phyloP scores from a whole-genome alignment of 768 basidiomycete genomes.

The Holtermannia corniformis region DNA sequence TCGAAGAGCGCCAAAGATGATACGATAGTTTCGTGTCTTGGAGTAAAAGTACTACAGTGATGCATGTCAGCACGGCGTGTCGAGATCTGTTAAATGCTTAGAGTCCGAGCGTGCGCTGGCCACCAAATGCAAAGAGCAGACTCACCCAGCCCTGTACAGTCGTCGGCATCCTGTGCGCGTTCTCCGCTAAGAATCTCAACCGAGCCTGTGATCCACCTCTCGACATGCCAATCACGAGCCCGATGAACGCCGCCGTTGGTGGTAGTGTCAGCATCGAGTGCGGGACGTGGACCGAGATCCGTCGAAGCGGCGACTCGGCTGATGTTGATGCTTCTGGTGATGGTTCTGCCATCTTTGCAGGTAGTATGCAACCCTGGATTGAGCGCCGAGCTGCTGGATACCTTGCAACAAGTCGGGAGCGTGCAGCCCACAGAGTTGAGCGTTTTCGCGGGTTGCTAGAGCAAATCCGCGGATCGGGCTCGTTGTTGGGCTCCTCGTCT shows the following conservation, averaged over 20 bases:
- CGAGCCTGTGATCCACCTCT: constrained; percentile 34
- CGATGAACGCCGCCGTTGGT: constrained; percentile 28
- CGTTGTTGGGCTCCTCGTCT: too few relatives aligned
- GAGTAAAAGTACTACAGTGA: constrained; percentile 38
- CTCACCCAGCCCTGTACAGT: constrained; percentile 40
- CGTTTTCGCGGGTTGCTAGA: too few relatives aligned
- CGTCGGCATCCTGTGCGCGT: constrained; percentile 37
- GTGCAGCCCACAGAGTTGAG: too few relatives aligned
- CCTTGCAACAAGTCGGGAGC: too few relatives aligned
- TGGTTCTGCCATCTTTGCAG: too few relatives aligned
- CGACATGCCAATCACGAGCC: constrained; percentile 32
- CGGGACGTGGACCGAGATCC: constrained; percentile 23
- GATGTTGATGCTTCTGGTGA: too few relatives aligned
- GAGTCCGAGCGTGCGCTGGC: too few relatives aligned
- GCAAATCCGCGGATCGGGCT: too few relatives aligned
- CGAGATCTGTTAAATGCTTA: too few relatives aligned
- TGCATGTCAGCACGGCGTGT: too few relatives aligned
- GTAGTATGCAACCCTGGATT: too few relatives aligned
- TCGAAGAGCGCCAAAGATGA: constrained; percentile 25
- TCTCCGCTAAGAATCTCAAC: constrained; percentile 39
- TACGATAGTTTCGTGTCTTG: constrained; percentile 38
- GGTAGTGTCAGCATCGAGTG: constrained; percentile 29
- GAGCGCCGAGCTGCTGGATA: too few relatives aligned
- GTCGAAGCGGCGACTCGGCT: neutral
- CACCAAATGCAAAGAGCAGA: constrained; percentile 1